Conservation (phyloP, 164 flowering plant genomes). For the Magnolia kwangsiensis region DNA sequence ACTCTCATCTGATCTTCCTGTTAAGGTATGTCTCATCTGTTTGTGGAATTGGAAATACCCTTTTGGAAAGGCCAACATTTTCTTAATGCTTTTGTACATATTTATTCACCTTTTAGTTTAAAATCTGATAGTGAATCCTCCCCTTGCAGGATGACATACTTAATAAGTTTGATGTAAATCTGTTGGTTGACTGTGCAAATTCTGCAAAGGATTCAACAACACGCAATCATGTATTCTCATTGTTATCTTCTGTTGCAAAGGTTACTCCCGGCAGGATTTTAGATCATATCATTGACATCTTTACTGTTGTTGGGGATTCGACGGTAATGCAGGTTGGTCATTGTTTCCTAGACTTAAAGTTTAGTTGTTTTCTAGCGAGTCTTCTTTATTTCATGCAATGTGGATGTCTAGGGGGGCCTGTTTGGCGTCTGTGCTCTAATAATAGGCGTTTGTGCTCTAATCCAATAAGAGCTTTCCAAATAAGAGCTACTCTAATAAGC, state of each 20-base stretch:
- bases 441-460: too few species aligned
- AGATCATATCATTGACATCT: slow-evolving; percentile 56
- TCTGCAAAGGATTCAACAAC: slow-evolving; percentile 46
- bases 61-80: neutral
- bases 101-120: slow-evolving; percentile 5
- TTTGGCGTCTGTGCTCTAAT: too few species aligned
- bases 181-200: slow-evolving; percentile 68
- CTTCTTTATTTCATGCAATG: neutral
- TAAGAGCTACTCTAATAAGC: too few species aligned
- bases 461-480: too few species aligned
- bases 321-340: slow-evolving; percentile 62
- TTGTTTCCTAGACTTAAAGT: neutral
- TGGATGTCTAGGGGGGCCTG: neutral
- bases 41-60: neutral
- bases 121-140: neutral
- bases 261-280: slow-evolving; percentile 49
- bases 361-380: neutral
- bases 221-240: slow-evolving; percentile 67
- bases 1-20: slow-evolving; percentile 19
- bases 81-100: neutral
- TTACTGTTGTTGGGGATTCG: slow-evolving; percentile 64
- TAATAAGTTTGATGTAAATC: slow-evolving; percentile 33
- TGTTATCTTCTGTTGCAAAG: slow-evolving; percentile 63
- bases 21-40: slow-evolving; percentile 26
- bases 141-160: slow-evolving; percentile 40